phyloP scores from a whole-genome alignment of 2,329 filamentous ascomycete species.

The Verruconis gallopava region DNA sequence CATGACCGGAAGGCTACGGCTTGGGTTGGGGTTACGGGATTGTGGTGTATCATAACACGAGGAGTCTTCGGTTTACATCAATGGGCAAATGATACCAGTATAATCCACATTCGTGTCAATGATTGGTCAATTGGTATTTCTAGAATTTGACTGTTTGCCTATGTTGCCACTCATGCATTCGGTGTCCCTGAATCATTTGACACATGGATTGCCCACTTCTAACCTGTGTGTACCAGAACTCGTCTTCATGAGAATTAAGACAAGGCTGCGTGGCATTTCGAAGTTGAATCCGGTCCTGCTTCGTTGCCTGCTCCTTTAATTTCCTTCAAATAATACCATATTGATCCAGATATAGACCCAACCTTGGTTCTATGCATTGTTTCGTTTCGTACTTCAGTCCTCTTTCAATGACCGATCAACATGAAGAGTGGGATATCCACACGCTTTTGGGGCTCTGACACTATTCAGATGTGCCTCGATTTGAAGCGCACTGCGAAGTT shows the following conservation, averaged over 20 bases:
- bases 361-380: constrained; percentile 38
- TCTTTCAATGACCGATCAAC: constrained; percentile 59
- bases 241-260: too few relatives aligned
- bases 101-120: too few relatives aligned
- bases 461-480: constrained; percentile 65
- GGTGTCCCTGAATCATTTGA: too few relatives aligned
- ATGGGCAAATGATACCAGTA: constrained; percentile 8
- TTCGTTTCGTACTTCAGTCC: constrained; percentile 39
- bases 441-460: constrained; percentile 49
- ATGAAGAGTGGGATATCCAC: constrained; percentile 59
- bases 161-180: too few relatives aligned
- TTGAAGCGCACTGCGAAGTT: constrained; percentile 54
- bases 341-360: constrained; percentile 52
- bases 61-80: constrained; percentile 8
- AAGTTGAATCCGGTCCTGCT: too few relatives aligned
- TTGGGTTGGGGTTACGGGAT: constrained; percentile 8
- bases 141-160: too few relatives aligned
- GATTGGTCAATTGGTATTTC: too few relatives aligned
- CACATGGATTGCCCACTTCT: too few relatives aligned
- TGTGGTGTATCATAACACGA: constrained; percentile 8
- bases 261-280: too few relatives aligned
- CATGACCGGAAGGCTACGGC: constrained; percentile 3
- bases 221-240: too few relatives aligned
- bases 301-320: too few relatives aligned
- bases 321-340: too few relatives aligned